Percentiles rank a stretch among this genome's conserved stretches.
phyloP scores from a whole-genome alignment of 495 filamentous ascomycete species.

The Letharia lupina region DNA sequence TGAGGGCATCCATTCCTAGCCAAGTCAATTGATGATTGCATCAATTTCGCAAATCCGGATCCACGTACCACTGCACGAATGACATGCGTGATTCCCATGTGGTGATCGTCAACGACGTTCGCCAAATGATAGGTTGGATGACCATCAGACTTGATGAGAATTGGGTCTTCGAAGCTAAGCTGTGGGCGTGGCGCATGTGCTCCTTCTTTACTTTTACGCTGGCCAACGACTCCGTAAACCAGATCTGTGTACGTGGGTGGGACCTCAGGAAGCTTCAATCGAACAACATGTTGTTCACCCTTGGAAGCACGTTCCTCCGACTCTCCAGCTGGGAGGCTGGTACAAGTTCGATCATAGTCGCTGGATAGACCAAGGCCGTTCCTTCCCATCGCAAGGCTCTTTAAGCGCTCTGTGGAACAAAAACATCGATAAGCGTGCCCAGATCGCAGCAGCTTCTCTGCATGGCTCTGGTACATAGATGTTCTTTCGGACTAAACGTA shows the following conservation, averaged over 20 bases:
- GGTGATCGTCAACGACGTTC: constrained; percentile 91
- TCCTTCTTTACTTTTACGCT: constrained; percentile 42
- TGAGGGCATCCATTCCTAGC: constrained; percentile 78
- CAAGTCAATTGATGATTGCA: constrained; percentile 7
- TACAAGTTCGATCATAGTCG: constrained; percentile 72
- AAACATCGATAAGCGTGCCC: constrained; percentile 90
- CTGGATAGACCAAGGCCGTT: constrained; percentile 51
- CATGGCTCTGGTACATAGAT: constrained; percentile 62
- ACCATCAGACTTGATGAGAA: constrained; percentile 84
- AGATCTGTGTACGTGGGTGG: constrained; percentile 60
- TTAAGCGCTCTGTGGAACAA: constrained; percentile 65
- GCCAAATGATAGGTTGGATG: constrained; percentile 94
- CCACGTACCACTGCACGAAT: constrained; percentile 69
- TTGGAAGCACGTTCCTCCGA: constrained; percentile 57
- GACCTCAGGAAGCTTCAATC: constrained; percentile 54
- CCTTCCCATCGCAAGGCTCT: constrained; percentile 51
- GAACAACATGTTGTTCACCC: constrained; percentile 68
- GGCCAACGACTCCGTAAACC: constrained; percentile 55
- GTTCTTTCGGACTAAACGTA: constrained; percentile 65
- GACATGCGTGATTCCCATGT: constrained; percentile 93
- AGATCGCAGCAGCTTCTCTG: constrained; percentile 55
- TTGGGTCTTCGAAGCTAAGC: constrained; percentile 60
- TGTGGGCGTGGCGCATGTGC: constrained; percentile 14
- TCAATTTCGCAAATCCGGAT: neutral
- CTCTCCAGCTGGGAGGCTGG: constrained; percentile 52